Evolutionary conservation across 805 yeast species (phyloP), one percentile per base, ranked within the genome.

Genomic region (Cyberlindnera misumaiensis): DNA sequence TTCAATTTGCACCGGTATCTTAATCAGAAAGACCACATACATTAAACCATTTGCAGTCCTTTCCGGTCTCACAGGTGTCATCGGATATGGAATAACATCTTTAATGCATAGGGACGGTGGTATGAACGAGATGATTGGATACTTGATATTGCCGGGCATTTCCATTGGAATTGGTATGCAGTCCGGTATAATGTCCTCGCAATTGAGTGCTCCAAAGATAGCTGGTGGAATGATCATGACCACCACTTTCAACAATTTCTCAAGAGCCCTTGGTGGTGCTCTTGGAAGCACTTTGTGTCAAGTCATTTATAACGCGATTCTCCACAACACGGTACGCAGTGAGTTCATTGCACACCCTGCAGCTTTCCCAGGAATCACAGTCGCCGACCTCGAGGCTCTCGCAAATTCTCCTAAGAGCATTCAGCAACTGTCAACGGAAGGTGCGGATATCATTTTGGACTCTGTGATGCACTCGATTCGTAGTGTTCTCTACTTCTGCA

Each of bases 181-280:
- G 45, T 39, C 60, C n/a, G 45, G 57, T 4, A 27, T 61, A 32
- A 42, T 62, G 28, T 49, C 59, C n/a, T 45, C 54, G 11, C 67
- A 63, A 40, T 30, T 61, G 7, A 49, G 58, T 15, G 73, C 77
- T 4, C 79, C 79, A 24, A 70, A 71, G 43, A 49, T 59, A 1
- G 64, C 70, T 3, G 78, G 79, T 10, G 63, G 69, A 1, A 56
- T 60, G 6, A 71, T 74, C 31, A 46, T 72, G 53, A 58, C 71
- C 1, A 70, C 75, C 5, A 52, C 73, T 1, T 60, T 64, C 28
- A 36, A 66, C 37, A 66, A 64, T 47, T 69, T 70, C 46, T 48
- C 52, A 4, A 63, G 77, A 47, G 47, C 66, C 3, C 39, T 70
- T 11, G 71, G 69, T 15, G 68, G 70, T 30, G 59, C 74, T 4